These are phyloP conservation scores for Grammothele lineata DNA, from an alignment of 768 basidiomycete species.

Conservation along the genomic window DNA sequence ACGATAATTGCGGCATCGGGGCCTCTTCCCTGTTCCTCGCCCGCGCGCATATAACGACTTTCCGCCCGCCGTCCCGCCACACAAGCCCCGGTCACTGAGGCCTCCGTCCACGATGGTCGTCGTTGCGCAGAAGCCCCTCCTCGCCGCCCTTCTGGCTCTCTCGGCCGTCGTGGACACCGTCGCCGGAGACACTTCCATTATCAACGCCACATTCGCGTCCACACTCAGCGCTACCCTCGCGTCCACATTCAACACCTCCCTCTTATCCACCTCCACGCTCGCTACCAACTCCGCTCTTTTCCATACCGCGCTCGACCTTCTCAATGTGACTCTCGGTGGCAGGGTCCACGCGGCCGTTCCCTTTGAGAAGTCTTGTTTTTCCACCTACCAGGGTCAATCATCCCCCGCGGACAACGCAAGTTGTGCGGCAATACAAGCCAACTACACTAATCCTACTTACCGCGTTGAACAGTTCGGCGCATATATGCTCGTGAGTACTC, in stretches of 20 bases:
- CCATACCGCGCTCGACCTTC: background rate
- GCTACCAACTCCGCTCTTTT: background rate
- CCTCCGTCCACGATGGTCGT: background rate
- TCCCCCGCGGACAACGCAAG: slow-evolving; percentile 15
- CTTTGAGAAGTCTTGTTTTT: slow-evolving; percentile 31
- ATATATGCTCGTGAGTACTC: slow-evolving; percentile 27
- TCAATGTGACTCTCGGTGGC: slow-evolving; percentile 29
- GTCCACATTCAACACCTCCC: background rate
- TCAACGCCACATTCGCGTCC: too few relatives aligned
- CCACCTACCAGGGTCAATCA: slow-evolving; percentile 20
- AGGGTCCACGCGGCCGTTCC: slow-evolving; percentile 26
- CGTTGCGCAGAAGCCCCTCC: background rate
- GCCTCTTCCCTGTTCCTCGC: too few relatives aligned
- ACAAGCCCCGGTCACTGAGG: background rate
- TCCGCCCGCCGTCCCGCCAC: background rate
- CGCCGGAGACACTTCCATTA: background rate
- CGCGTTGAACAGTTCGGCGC: slow-evolving; percentile 24
- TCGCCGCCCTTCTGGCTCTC: background rate
- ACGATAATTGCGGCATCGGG: too few relatives aligned
- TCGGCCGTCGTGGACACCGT: background rate
- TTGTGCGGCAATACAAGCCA: slow-evolving; percentile 26
- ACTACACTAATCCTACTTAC: slow-evolving; percentile 25
- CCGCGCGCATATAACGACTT: background rate
- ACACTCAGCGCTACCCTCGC: background rate
- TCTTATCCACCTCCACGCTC: too few relatives aligned